Evolutionary conservation across 139 green algal genomes (phyloP).

Genomic region (Choricystis sp.): DNA sequence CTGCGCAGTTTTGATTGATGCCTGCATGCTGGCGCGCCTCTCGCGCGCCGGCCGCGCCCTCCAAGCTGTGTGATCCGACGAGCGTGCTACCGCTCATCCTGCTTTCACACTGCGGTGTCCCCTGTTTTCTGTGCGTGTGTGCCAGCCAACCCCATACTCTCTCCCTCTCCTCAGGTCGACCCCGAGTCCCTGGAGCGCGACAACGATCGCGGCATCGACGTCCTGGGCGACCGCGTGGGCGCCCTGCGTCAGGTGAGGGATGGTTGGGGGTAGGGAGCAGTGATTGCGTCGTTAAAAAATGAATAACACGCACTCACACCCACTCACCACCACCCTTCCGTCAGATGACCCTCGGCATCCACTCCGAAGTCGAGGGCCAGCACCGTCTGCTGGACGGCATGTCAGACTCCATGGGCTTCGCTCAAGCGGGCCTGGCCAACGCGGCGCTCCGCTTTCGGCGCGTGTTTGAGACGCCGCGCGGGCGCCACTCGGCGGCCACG

Average conservation of each 20-base stretch:
- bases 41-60: too few relatives aligned
- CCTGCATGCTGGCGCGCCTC: too few relatives aligned
- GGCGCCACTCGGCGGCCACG: neutral
- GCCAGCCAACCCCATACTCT: too few relatives aligned
- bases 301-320: neutral
- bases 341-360: slow-evolving; percentile 45
- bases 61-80: too few relatives aligned
- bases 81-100: too few relatives aligned
- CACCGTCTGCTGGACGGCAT: slow-evolving; percentile 45
- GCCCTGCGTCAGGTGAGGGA: slow-evolving; percentile 30
- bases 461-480: neutral
- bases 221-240: slow-evolving; percentile 36
- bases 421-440: neutral
- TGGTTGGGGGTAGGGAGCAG: neutral
- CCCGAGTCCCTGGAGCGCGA: slow-evolving; percentile 47
- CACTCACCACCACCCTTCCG: neutral
- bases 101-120: too few relatives aligned
- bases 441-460: neutral
- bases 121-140: too few relatives aligned
- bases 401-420: slow-evolving; percentile 4
- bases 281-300: neutral
- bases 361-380: slow-evolving; percentile 37
- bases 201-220: slow-evolving; percentile 45
- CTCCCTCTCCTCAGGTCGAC: too few relatives aligned
- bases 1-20: too few relatives aligned